Percentiles rank a stretch among this genome's conserved stretches.
Evolutionary conservation across 2,329 filamentous ascomycete genomes (phyloP).

Genomic region (Polytolypa hystricis): DNA sequence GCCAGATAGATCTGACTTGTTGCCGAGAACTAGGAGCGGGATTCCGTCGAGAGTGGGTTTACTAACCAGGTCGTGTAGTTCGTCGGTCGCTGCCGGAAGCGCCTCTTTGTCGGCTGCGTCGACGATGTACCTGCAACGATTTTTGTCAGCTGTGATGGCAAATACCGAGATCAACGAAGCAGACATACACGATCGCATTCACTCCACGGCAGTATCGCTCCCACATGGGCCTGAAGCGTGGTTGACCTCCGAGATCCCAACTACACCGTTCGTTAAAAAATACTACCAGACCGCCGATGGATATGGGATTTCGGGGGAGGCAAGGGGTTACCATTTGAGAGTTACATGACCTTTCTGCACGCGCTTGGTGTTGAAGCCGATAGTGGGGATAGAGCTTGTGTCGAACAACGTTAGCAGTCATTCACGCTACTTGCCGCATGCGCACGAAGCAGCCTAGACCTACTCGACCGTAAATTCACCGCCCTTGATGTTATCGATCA

Average conservation of each 20-base stretch:
- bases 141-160: slow-evolving; percentile 10
- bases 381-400: slow-evolving; percentile 85
- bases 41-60: slow-evolving; percentile 80
- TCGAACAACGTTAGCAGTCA: slow-evolving; percentile 2
- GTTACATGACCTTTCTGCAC: slow-evolving; percentile 97
- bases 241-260: slow-evolving; percentile 96
- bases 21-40: slow-evolving; percentile 84
- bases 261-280: slow-evolving; percentile 25
- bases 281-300: too few relatives aligned
- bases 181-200: slow-evolving; percentile 74
- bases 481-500: slow-evolving; percentile 52
- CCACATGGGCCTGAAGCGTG: slow-evolving; percentile 97
- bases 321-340: slow-evolving; percentile 61
- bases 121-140: slow-evolving; percentile 64
- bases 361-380: slow-evolving; percentile 98
- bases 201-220: slow-evolving; percentile 96
- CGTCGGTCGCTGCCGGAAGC: slow-evolving; percentile 76
- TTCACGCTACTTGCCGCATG: neutral
- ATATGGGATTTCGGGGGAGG: neutral
- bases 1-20: slow-evolving; percentile 90
- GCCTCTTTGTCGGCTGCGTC: slow-evolving; percentile 80
- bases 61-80: slow-evolving; percentile 78
- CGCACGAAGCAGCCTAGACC: slow-evolving; percentile 32
- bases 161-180: too few relatives aligned
- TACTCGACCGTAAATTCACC: slow-evolving; percentile 99